Conservation (phyloP, 208 protist species). For the Leishmania aethiopica region DNA sequence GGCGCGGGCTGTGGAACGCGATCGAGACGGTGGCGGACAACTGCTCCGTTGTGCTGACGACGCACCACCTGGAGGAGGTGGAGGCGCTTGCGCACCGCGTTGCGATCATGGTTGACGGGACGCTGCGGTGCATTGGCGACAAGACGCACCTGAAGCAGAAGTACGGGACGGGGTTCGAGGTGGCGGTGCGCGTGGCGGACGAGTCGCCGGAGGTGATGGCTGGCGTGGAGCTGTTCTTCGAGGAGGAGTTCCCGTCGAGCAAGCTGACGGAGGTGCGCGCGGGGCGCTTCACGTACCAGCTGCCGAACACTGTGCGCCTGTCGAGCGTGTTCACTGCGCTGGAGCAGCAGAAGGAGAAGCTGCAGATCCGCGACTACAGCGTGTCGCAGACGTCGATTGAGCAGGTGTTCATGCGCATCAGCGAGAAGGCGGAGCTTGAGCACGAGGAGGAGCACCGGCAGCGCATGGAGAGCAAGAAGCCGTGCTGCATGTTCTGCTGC, state of each 20-base stretch:
- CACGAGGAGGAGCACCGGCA: constrained; percentile 32
- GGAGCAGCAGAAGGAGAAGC: constrained; percentile 37
- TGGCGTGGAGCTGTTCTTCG: constrained; percentile 43
- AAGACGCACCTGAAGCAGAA: constrained; percentile 86
- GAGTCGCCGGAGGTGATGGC: constrained; percentile 11
- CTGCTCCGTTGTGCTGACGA: constrained; percentile 90
- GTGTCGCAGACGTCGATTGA: constrained; percentile 85
- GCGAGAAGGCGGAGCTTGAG: constrained; percentile 45
- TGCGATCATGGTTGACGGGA: constrained; percentile 90
- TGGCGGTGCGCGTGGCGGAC: constrained; percentile 39
- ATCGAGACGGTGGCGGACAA: constrained; percentile 62
- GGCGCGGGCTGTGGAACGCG: constrained; percentile 77
- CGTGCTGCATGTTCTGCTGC: not conserved
- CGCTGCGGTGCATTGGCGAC: constrained; percentile 86
- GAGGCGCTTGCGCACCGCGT: constrained; percentile 85
- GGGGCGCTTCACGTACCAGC: constrained; percentile 44
- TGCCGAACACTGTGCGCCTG: constrained; percentile 38
- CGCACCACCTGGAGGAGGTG: constrained; percentile 93
- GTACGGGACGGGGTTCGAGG: constrained; percentile 72
- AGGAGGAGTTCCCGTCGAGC: constrained; percentile 29
- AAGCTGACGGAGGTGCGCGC: constrained; percentile 45
- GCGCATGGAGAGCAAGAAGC: not conserved
- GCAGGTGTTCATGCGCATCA: constrained; percentile 88
- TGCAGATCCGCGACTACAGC: constrained; percentile 75
- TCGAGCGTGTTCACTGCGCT: constrained; percentile 49